Percentiles rank a stretch among this genome's conserved stretches.
phyloP scores from a whole-genome alignment of 2,329 filamentous ascomycete species.

The Talaromyces atroroseus region DNA sequence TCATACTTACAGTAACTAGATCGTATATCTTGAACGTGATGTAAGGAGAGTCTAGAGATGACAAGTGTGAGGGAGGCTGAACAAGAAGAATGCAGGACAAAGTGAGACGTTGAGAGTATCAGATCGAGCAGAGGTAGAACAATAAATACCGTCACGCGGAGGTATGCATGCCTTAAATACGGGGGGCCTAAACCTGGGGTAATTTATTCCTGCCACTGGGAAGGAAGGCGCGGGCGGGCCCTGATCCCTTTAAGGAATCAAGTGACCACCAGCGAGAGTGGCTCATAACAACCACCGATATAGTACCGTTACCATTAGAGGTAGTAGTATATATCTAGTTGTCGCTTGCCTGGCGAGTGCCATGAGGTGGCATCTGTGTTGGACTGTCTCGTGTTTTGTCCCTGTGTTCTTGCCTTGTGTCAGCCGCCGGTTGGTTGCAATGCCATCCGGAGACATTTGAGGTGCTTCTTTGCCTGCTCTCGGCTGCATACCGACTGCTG shows the following conservation, averaged over 20 bases:
- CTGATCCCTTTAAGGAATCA: not conserved
- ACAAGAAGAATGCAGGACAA: not conserved
- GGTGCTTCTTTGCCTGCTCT: not conserved
- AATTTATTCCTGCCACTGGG: not conserved
- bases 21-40: not conserved
- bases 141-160: constrained; percentile 1
- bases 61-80: no score
- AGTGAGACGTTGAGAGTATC: not conserved
- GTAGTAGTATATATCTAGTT: no score
- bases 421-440: not conserved
- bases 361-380: not conserved
- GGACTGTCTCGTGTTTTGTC: constrained; percentile 4
- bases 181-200: not conserved
- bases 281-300: not conserved
- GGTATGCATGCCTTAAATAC: not conserved
- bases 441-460: not conserved
- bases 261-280: not conserved
- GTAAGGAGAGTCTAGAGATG: not conserved
- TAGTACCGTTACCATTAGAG: no score
- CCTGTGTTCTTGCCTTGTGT: constrained; percentile 4
- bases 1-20: no score
- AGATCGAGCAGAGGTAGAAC: not conserved
- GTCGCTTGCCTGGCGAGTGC: not conserved
- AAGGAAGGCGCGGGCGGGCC: not conserved
- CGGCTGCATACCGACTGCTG: not conserved